Conservation (phyloP, 495 filamentous ascomycete species). For the Penicillium bialowiezense region DNA sequence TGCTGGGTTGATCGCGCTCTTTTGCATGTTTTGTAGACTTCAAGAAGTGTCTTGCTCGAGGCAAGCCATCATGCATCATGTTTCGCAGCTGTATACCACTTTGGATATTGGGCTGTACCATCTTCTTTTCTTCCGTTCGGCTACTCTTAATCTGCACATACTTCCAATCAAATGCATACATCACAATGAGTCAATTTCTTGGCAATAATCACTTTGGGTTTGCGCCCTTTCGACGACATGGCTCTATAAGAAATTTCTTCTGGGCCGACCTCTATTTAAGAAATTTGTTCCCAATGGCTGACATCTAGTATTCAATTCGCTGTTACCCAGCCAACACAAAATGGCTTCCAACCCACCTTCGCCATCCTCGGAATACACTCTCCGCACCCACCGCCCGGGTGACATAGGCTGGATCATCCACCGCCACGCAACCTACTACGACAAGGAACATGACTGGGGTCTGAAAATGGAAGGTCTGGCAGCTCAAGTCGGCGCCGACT, state of each 20-base stretch:
- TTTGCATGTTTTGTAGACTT: neutral
- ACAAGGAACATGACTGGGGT: constrained; percentile 22
- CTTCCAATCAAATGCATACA: neutral
- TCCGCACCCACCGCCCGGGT: constrained; percentile 18
- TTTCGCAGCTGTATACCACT: constrained; percentile 5
- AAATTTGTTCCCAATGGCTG: neutral
- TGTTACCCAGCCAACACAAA: too few species aligned
- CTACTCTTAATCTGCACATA: neutral
- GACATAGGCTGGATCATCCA: constrained; percentile 29
- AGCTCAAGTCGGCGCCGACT: constrained; percentile 22
- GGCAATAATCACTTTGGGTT: neutral
- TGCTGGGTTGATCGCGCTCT: neutral
- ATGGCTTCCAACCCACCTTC: too few species aligned
- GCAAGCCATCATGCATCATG: neutral
- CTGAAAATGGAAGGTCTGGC: constrained; percentile 24
- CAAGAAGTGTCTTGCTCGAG: neutral
- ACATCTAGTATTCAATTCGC: too few species aligned
- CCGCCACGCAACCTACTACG: constrained; percentile 26
- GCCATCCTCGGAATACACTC: too few species aligned
- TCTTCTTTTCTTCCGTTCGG: neutral
- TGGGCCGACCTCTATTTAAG: too few species aligned
- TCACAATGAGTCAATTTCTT: neutral
- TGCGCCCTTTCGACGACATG: constrained; percentile 1
- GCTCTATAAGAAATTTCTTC: neutral
- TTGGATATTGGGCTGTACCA: neutral